phyloP scores from a whole-genome alignment of 352 stramenopile genomes.

The Pythium sukuiense region DNA sequence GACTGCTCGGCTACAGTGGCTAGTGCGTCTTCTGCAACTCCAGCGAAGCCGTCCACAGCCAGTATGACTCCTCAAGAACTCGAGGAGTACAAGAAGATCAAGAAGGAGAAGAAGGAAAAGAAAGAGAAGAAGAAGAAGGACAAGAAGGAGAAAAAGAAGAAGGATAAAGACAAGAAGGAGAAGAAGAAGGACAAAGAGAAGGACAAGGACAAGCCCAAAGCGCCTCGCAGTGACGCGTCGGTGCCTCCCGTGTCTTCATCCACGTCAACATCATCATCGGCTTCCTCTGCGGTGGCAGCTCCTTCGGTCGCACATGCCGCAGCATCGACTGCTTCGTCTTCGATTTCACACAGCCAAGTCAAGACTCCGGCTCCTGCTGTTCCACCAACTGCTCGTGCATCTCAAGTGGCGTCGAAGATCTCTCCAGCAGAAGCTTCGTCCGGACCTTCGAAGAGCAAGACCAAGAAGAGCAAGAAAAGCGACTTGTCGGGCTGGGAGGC shows the following conservation, averaged over 20 bases:
- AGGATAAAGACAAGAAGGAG: slow-evolving; percentile 59
- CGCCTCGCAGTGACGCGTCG: not conserved
- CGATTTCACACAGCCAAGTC: not conserved
- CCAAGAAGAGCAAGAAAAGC: slow-evolving; percentile 77
- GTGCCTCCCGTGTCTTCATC: not conserved
- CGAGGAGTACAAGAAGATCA: slow-evolving; percentile 22
- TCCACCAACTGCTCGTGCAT: not conserved
- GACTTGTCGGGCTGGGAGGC: slow-evolving; percentile 76
- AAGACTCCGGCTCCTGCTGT: not conserved
- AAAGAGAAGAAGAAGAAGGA: slow-evolving; percentile 78
- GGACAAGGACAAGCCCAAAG: slow-evolving; percentile 13
- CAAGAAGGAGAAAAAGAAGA: slow-evolving; percentile 56
- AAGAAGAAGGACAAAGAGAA: slow-evolving; percentile 37
- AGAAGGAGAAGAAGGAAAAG: slow-evolving; percentile 55
- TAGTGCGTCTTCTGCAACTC: not conserved
- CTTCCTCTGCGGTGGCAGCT: not conserved
- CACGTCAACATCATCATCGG: not conserved
- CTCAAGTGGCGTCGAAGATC: slow-evolving; percentile 36
- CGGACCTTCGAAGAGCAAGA: slow-evolving; percentile 38
- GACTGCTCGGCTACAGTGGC: not conserved
- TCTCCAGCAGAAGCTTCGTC: slow-evolving; percentile 29
- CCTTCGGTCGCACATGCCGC: not conserved
- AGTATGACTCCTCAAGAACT: slow-evolving; percentile 24
- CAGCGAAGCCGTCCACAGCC: slow-evolving; percentile 6
- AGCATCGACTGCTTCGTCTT: slow-evolving; percentile 1